A percentile compares a stretch with the other conserved stretches of the same genome.
These are phyloP conservation scores for Fusarium annulatum DNA, from an alignment of 2,329 filamentous ascomycete genomes.

Conservation along the genomic window DNA sequence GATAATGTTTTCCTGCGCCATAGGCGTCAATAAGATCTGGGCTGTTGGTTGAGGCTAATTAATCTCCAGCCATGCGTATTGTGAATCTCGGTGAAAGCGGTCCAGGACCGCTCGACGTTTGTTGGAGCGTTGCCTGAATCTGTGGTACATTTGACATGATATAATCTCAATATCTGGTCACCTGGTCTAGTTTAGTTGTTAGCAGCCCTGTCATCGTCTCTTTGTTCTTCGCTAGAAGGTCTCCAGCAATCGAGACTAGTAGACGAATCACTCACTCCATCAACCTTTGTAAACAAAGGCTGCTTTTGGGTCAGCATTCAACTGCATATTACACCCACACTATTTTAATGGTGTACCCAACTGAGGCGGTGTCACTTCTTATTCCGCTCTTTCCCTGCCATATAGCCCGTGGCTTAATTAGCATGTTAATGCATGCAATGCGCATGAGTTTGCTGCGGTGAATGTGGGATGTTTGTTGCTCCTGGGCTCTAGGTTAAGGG, in stretches of 20 bases:
- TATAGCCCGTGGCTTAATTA: constrained; percentile 35
- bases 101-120: constrained; percentile 20
- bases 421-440: constrained; percentile 44
- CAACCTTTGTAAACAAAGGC: constrained; percentile 18
- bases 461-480: constrained; percentile 45
- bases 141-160: constrained; percentile 26
- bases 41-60: constrained; percentile 35
- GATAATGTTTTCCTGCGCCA: constrained; percentile 29
- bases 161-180: constrained; percentile 37
- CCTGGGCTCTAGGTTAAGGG: constrained; percentile 43
- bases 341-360: constrained; percentile 1
- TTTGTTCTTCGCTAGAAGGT: constrained; percentile 26
- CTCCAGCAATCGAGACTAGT: constrained; percentile 21
- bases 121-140: constrained; percentile 30
- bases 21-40: constrained; percentile 19
- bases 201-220: background rate
- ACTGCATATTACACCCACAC: background rate
- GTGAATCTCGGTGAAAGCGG: constrained; percentile 45
- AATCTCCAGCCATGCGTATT: constrained; percentile 40
- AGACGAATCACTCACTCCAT: constrained; percentile 28
- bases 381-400: constrained; percentile 28
- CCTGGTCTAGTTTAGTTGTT: constrained; percentile 18
- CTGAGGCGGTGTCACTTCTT: constrained; percentile 19
- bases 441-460: constrained; percentile 43
- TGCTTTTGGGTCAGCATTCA: constrained; percentile 10